Evolutionary conservation across 164 flowering plant genomes (phyloP).

Genomic region (Stephania yunnanensis): DNA sequence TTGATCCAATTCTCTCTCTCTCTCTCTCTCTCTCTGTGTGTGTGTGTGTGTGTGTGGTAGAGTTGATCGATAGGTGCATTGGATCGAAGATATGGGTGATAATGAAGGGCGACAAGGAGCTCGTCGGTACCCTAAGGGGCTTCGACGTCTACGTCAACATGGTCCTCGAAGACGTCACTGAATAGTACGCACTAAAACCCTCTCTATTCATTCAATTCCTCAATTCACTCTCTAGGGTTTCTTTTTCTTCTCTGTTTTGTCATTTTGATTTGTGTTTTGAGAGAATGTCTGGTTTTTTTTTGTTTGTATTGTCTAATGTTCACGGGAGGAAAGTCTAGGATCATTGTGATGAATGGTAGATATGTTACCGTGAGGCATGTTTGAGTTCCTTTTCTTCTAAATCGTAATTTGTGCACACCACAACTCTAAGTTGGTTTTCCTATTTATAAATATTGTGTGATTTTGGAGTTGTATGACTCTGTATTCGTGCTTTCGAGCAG

Average conservation of each 20-base stretch:
- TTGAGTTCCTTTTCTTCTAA: not conserved
- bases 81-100: conserved; percentile 99
- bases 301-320: not conserved
- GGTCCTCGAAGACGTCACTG: conserved; percentile 99
- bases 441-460: too few species aligned
- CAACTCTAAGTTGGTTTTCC: too few species aligned
- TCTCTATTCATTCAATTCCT: conserved; percentile 8
- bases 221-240: not conserved
- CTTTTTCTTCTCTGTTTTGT: not conserved
- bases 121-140: conserved; percentile 88
- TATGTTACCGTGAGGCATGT: too few species aligned
- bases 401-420: not conserved
- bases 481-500: too few species aligned
- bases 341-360: too few species aligned
- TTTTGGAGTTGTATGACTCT: too few species aligned
- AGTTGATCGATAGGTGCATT: conserved; percentile 91
- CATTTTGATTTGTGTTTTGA: not conserved
- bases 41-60: conserved; percentile 32
- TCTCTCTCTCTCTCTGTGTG: not conserved
- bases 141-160: conserved; percentile 96
- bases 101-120: conserved; percentile 98
- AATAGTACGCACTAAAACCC: conserved; percentile 45
- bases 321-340: too few species aligned
- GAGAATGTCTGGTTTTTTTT: not conserved
- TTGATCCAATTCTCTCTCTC: too few species aligned